Base-by-base conservation (phyloP, 2,329 filamentous ascomycete species). In the Exophiala sideris region DNA sequence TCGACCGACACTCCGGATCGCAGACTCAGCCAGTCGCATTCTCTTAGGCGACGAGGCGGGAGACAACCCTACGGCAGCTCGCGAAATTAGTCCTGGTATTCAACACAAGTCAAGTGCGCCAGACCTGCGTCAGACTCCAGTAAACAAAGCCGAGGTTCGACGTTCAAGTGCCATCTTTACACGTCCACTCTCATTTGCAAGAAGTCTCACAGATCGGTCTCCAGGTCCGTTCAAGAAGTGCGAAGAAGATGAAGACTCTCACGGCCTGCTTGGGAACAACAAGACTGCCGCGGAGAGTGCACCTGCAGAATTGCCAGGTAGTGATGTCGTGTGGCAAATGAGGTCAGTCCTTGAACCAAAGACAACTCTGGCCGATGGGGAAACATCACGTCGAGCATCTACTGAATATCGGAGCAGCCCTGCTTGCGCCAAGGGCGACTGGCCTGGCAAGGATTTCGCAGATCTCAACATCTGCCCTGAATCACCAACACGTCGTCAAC, bases 1-100 rank as follows among this genome's bases (percentile, higher is more conserved):
- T 14, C 56, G 59, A 18, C 61, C 59, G 14, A 60, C 50, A n/a
- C 50, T 63, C 14, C 54, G 59, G 21, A 60, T 63, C 40, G 53
- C 49, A 3, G 61, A 63, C 36, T 59, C 57, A 35, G 61, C 61
- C 14, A 52, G 51, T 34, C 45, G 52, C 3, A 45, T 60, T n/a
- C 49, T 60, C 16, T 20, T 60, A 9, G 57, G 54, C 5, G n/a
- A 42, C 2, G 57, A 48, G 34, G 14, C 42, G 5, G 51, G 41
- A 34, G 29, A 16, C 18, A 21, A 32, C 5, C 1, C 21, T 29
- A 8, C 46, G 9, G 35, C 16, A 4, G 21, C 11, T 4, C 10
- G 14, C 44, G 24, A 44, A 20, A 20, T 33, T 11, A 52, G 16
- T 8, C 9, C 34, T 21, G 20, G n/a, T 21, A 29, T 51, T 32